These are phyloP conservation scores for Pythium rhizo-oryzae DNA, from an alignment of 352 stramenopile species.

Conservation along the genomic window DNA sequence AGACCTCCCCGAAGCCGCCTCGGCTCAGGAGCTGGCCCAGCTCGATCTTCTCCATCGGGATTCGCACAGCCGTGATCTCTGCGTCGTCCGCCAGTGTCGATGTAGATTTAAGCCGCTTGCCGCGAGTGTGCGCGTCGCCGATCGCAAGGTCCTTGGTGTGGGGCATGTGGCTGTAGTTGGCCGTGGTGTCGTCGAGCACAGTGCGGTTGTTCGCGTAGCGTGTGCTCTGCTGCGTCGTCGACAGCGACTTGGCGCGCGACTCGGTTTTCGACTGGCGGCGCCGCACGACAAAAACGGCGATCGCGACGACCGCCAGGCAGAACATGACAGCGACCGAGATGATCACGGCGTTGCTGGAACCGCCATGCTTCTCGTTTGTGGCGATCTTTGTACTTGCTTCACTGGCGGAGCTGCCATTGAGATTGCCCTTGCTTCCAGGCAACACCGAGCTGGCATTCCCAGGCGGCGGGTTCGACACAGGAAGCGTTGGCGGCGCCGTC, in stretches of 20 bases:
- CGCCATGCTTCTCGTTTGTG: neutral
- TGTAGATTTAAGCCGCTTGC: neutral
- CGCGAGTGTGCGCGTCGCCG: neutral
- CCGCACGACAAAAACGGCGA: conserved; percentile 18
- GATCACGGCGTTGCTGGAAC: neutral
- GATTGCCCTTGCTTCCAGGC: neutral
- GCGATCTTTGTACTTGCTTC: conserved; percentile 1
- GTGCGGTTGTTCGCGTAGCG: neutral
- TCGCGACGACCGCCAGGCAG: conserved; percentile 29
- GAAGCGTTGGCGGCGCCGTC: neutral
- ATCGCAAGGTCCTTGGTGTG: conserved; percentile 12
- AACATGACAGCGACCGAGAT: conserved; percentile 17
- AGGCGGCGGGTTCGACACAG: neutral
- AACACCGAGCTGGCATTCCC: neutral
- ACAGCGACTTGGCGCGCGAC: conserved; percentile 33
- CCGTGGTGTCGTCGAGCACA: conserved; percentile 3
- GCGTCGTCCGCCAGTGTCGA: conserved; percentile 39
- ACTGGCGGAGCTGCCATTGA: neutral
- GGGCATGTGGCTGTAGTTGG: conserved; percentile 23
- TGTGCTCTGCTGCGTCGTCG: conserved; percentile 4
- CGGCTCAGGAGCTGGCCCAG: conserved; percentile 9
- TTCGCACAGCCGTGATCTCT: conserved; percentile 33
- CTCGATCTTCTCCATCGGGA: conserved; percentile 26
- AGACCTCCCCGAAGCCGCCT: conserved; percentile 22
- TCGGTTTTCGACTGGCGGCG: conserved; percentile 31